These are phyloP conservation scores for Coniochaeta sp. DNA, from an alignment of 2,329 filamentous ascomycete species.

Conservation along the genomic window DNA sequence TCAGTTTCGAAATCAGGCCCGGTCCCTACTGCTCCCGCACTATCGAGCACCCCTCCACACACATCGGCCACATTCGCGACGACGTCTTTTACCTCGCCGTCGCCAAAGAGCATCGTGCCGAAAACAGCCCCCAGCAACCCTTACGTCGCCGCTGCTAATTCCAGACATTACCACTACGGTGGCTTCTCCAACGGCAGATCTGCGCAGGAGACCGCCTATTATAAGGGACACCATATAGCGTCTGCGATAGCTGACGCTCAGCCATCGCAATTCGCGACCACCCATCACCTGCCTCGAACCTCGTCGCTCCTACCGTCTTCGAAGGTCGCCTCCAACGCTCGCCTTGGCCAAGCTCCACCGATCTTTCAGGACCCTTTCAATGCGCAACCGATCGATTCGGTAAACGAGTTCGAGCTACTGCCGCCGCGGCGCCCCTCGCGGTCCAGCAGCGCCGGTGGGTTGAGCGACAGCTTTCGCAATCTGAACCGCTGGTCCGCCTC, in stretches of 20 bases:
- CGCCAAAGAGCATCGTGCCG: constrained; percentile 7
- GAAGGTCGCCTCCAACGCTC: constrained; percentile 17
- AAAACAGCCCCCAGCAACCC: not conserved
- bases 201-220: not conserved
- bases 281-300: constrained; percentile 29
- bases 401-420: constrained; percentile 12
- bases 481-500: constrained; percentile 48
- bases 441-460: constrained; percentile 25
- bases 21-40: constrained; percentile 4
- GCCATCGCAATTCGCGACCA: not conserved
- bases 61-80: not conserved
- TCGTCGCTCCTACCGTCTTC: constrained; percentile 36
- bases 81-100: constrained; percentile 11
- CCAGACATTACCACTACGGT: constrained; percentile 2
- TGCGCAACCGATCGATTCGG: constrained; percentile 12
- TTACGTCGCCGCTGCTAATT: not conserved
- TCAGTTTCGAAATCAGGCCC: constrained; percentile 11
- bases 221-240: not conserved
- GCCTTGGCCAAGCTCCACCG: constrained; percentile 5
- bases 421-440: constrained; percentile 20
- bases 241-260: not conserved
- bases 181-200: not conserved
- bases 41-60: constrained; percentile 10
- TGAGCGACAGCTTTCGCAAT: constrained; percentile 37
- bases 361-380: constrained; percentile 16